Evolutionary conservation across 1,284 basidiomycete species (phyloP).

Genomic region (Ceratobasidium papillatum): DNA sequence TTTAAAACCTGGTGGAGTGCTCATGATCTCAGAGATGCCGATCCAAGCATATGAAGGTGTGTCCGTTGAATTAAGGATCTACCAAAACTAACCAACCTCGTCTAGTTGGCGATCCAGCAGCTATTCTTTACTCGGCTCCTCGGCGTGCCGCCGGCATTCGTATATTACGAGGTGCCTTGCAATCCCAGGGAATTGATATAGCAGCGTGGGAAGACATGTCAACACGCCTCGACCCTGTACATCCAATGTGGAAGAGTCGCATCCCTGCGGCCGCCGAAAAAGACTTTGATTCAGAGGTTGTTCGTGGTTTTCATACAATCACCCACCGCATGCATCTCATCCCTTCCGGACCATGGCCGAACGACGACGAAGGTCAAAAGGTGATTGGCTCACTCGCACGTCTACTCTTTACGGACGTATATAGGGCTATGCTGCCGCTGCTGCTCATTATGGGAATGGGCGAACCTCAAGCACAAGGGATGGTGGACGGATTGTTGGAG

Average conservation of each 20-base stretch:
- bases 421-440: not conserved
- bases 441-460: not conserved
- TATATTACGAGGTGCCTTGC: not conserved
- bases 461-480: not conserved
- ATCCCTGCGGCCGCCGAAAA: not conserved
- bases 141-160: not conserved
- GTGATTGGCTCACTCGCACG: not conserved
- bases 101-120: not conserved
- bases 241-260: not conserved
- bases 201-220: not conserved
- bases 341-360: not conserved
- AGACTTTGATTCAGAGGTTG: not conserved
- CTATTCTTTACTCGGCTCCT: not conserved
- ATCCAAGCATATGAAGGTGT: too few species aligned
- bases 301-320: constrained; percentile 17
- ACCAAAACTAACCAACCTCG: too few species aligned
- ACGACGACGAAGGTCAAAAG: not conserved
- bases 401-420: not conserved
- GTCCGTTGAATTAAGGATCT: too few species aligned
- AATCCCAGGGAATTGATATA: not conserved
- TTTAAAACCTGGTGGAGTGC: too few species aligned
- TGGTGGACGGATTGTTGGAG: not conserved
- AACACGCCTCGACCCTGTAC: not conserved
- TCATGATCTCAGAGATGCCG: too few species aligned
- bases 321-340: not conserved